Percentiles rank a stretch among this genome's conserved stretches.
Evolutionary conservation across 164 flowering plant species (phyloP).

Genomic region (Liriodendron chinense): DNA sequence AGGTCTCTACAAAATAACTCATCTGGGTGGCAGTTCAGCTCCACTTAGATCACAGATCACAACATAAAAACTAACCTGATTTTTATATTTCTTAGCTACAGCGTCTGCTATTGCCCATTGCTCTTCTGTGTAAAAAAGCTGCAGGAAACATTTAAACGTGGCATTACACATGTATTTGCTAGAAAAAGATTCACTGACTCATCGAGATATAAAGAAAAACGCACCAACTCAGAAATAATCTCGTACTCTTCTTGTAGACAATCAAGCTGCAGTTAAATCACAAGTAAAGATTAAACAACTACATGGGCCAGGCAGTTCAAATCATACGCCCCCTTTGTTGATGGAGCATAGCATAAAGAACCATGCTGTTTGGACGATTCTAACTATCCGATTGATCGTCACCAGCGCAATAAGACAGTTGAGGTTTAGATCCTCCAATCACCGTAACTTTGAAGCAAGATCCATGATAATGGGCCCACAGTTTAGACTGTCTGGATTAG

Average conservation of each 20-base stretch:
- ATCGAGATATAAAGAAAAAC: not conserved
- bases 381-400: too few relatives aligned
- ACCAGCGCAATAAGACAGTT: too few relatives aligned
- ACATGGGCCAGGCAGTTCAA: too few relatives aligned
- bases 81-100: constrained; percentile 82
- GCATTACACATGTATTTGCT: not conserved
- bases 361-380: too few relatives aligned
- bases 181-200: not conserved
- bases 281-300: constrained; percentile 15
- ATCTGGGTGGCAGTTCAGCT: too few relatives aligned
- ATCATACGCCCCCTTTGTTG: too few relatives aligned
- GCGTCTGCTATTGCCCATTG: constrained; percentile 87
- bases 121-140: constrained; percentile 87
- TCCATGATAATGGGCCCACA: too few relatives aligned
- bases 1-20: too few relatives aligned
- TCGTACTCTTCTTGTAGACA: constrained; percentile 96
- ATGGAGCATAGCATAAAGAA: too few relatives aligned
- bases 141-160: constrained; percentile 22
- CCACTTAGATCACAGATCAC: not conserved
- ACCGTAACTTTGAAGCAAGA: too few relatives aligned
- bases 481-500: too few relatives aligned
- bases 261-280: constrained; percentile 71
- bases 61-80: constrained; percentile 56
- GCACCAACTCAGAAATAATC: constrained; percentile 26
- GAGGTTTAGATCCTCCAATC: too few relatives aligned